Evolutionary conservation across 2,329 filamentous ascomycete species (phyloP).

Genomic region (Alternaria triticina): DNA sequence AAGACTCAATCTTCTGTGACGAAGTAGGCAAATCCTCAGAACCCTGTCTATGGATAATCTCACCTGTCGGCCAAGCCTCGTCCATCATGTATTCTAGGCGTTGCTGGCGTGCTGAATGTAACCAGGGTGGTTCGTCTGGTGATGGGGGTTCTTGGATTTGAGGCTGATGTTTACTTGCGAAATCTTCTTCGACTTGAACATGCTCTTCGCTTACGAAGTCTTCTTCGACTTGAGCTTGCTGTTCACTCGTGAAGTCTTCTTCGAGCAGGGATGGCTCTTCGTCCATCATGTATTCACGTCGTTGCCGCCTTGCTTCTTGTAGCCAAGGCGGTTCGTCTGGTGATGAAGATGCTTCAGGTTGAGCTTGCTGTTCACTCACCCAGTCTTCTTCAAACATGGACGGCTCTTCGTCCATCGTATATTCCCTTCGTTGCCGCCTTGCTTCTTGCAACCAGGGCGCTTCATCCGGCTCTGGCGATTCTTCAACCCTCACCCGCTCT

Average conservation of each 20-base stretch:
- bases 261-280: slow-evolving; percentile 28
- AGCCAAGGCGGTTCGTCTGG: background rate
- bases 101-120: background rate
- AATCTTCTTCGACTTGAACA: too few relatives aligned
- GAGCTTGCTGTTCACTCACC: background rate
- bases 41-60: slow-evolving; percentile 16
- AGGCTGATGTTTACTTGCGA: too few relatives aligned
- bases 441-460: background rate
- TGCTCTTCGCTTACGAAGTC: too few relatives aligned
- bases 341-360: background rate
- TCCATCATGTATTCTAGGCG: background rate
- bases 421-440: background rate
- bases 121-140: too few relatives aligned
- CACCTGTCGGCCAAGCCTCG: background rate
- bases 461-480: background rate
- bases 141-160: too few relatives aligned
- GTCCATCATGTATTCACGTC: background rate
- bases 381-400: background rate
- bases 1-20: slow-evolving; percentile 28
- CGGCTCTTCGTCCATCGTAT: background rate
- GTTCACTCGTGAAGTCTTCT: background rate
- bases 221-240: background rate
- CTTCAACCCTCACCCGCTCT: background rate
- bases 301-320: background rate
- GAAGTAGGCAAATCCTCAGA: slow-evolving; percentile 43